A percentile compares a stretch with the other conserved stretches of the same genome.
Evolutionary conservation across 768 basidiomycete species (phyloP).

Genomic region (Obba rivulosa): DNA sequence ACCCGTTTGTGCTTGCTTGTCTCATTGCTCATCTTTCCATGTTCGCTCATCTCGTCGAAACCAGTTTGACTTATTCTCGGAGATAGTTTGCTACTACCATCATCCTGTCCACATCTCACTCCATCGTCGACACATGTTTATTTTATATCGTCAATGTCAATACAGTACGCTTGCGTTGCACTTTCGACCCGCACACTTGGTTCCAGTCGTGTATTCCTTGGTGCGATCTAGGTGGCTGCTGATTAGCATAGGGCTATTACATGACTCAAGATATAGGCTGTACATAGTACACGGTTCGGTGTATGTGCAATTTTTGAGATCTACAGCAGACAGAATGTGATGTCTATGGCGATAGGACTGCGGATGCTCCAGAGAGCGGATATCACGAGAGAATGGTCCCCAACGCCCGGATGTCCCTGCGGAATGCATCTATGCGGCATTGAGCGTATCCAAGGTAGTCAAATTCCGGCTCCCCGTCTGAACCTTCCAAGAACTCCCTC

Average conservation of each 20-base stretch:
- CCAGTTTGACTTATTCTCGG: constrained; percentile 31
- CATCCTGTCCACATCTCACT: constrained; percentile 16
- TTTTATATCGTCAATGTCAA: constrained; percentile 24
- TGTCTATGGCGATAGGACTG: constrained; percentile 2
- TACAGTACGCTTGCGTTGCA: constrained; percentile 15
- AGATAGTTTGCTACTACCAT: constrained; percentile 19
- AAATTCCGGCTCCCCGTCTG: constrained; percentile 67
- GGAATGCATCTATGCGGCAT: constrained; percentile 61
- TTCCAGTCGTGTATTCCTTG: not conserved
- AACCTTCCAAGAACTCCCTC: constrained; percentile 60
- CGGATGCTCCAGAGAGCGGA: too few relatives aligned
- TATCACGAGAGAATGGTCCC: constrained; percentile 18
- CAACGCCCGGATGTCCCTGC: constrained; percentile 46
- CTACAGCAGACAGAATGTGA: not conserved
- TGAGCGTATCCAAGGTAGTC: constrained; percentile 84
- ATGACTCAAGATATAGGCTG: too few relatives aligned
- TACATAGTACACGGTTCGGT: too few relatives aligned
- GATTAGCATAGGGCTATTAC: not conserved
- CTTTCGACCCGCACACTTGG: too few relatives aligned
- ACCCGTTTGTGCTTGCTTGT: constrained; percentile 5
- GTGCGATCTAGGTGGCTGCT: not conserved
- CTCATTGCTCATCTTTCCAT: constrained; percentile 16
- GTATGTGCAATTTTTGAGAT: too few relatives aligned
- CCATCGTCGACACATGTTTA: constrained; percentile 26
- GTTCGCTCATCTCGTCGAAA: constrained; percentile 27